A percentile compares a stretch with the other conserved stretches of the same genome.
phyloP scores from a whole-genome alignment of 306 rosid genomes.

The Purshia tridentata region DNA sequence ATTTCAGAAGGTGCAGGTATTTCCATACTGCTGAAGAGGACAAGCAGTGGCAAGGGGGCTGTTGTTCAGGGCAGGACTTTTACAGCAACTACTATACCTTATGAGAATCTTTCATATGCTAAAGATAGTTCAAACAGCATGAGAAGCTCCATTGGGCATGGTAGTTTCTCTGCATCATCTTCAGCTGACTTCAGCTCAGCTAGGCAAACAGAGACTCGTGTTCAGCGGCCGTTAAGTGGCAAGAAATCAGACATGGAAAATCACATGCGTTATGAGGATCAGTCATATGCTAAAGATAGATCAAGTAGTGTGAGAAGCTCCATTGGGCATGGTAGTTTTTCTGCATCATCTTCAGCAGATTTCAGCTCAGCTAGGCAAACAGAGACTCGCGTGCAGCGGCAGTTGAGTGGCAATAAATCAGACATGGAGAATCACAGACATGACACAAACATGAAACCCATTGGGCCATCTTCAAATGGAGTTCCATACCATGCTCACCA shows the following conservation, averaged over 20 bases:
- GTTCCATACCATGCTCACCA: conserved; percentile 41
- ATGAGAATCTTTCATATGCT: conserved; percentile 54
- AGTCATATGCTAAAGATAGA: conserved; percentile 62
- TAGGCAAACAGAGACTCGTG: conserved; percentile 52
- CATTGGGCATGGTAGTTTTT: conserved; percentile 61
- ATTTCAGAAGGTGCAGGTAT: conserved; percentile 74
- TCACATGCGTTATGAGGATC: conserved; percentile 50
- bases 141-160: conserved; percentile 67
- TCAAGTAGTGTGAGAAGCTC: conserved; percentile 65
- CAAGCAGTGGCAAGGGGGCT: conserved; percentile 74
- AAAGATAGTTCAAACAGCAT: conserved; percentile 61
- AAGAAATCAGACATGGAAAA: conserved; percentile 33
- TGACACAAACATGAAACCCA: conserved; percentile 44
- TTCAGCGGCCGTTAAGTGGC: conserved; percentile 60
- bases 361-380: conserved; percentile 54
- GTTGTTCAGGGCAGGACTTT: conserved; percentile 64
- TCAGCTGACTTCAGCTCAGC: conserved; percentile 63
- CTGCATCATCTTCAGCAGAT: conserved; percentile 74
- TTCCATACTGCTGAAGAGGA: conserved; percentile 74
- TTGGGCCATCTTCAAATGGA: conserved; percentile 41
- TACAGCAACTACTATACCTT: conserved; percentile 59
- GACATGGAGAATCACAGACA: conserved; percentile 37
- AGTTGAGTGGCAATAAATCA: conserved; percentile 52
- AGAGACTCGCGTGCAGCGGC: conserved; percentile 57
- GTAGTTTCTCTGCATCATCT: conserved; percentile 71